Percentiles rank a stretch among this genome's conserved stretches.
These are phyloP conservation scores for Sclerotinia borealis DNA, from an alignment of 2,329 filamentous ascomycete genomes.

Conservation along the genomic window DNA sequence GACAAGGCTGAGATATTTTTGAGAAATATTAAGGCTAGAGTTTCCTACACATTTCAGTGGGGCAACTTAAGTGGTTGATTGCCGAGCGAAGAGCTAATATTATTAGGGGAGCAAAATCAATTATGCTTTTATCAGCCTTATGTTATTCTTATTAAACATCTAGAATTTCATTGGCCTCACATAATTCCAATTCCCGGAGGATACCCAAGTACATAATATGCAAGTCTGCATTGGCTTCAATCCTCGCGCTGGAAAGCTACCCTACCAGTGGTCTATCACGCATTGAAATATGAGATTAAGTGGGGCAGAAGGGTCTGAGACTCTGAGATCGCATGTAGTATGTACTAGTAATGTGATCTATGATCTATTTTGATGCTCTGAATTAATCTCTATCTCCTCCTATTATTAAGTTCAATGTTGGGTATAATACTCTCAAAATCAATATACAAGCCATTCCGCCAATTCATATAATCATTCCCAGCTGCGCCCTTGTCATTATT, in stretches of 20 bases:
- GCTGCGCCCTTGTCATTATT: background rate
- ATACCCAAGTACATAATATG: background rate
- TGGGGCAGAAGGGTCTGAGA: background rate
- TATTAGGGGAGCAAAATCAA: background rate
- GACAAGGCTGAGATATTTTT: constrained; percentile 11
- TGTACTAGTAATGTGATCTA: background rate
- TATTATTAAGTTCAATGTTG: constrained; percentile 13
- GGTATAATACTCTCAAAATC: constrained; percentile 15
- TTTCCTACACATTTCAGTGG: background rate
- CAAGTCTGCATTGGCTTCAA: constrained; percentile 4
- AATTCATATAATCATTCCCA: constrained; percentile 11
- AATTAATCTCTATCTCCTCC: constrained; percentile 13
- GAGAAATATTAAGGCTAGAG: constrained; percentile 7
- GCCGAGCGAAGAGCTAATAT: background rate
- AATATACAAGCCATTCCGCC: constrained; percentile 12
- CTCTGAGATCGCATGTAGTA: background rate
- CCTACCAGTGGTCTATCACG: background rate
- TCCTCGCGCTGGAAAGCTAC: background rate
- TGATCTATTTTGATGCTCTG: background rate
- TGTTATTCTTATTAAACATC: no score
- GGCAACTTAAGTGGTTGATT: background rate
- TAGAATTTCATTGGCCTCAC: background rate
- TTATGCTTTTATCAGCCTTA: background rate
- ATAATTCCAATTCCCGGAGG: background rate
- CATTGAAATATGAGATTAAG: background rate